phyloP scores from a whole-genome alignment of 805 yeast genomes.

The Kodamaea laetipori region DNA sequence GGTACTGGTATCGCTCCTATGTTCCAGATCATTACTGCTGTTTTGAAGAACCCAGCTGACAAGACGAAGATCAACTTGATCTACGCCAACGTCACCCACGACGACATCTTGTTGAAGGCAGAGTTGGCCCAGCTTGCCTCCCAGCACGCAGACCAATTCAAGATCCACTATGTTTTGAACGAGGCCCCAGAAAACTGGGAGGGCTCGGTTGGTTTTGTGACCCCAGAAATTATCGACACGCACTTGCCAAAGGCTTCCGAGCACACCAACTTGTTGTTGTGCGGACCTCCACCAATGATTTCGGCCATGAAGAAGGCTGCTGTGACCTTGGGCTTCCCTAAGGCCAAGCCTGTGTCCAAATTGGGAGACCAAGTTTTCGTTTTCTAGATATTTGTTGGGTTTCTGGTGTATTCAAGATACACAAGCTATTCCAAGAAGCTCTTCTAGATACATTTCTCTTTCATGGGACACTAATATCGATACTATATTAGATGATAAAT shows the following conservation, averaged over 20 bases:
- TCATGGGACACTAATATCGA: too few species aligned
- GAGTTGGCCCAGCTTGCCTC: slow-evolving; percentile 72
- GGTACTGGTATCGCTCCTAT: slow-evolving; percentile 97
- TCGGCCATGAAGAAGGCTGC: slow-evolving; percentile 82
- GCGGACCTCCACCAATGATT: slow-evolving; percentile 96
- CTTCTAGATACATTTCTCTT: too few species aligned
- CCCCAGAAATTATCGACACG: slow-evolving; percentile 67
- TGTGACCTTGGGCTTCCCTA: slow-evolving; percentile 68
- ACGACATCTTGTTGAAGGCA: slow-evolving; percentile 76
- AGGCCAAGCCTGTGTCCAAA: slow-evolving; percentile 87
- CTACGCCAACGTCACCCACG: slow-evolving; percentile 79
- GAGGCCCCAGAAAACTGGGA: slow-evolving; percentile 71
- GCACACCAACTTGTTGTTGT: slow-evolving; percentile 71
- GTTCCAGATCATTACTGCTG: slow-evolving; percentile 87
- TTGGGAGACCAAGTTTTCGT: slow-evolving; percentile 89
- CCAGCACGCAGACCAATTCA: slow-evolving; percentile 58
- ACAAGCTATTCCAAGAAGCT: too few species aligned
- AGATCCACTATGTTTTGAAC: slow-evolving; percentile 74
- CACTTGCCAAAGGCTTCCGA: slow-evolving; percentile 62
- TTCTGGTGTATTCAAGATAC: not conserved
- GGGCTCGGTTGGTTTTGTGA: slow-evolving; percentile 79
- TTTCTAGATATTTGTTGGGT: slow-evolving; percentile 46
- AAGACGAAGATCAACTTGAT: slow-evolving; percentile 71
- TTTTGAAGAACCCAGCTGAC: slow-evolving; percentile 75
- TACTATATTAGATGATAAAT: too few species aligned